These are phyloP conservation scores for Huntiella decipiens DNA, from an alignment of 2,329 filamentous ascomycete species.

Conservation along the genomic window DNA sequence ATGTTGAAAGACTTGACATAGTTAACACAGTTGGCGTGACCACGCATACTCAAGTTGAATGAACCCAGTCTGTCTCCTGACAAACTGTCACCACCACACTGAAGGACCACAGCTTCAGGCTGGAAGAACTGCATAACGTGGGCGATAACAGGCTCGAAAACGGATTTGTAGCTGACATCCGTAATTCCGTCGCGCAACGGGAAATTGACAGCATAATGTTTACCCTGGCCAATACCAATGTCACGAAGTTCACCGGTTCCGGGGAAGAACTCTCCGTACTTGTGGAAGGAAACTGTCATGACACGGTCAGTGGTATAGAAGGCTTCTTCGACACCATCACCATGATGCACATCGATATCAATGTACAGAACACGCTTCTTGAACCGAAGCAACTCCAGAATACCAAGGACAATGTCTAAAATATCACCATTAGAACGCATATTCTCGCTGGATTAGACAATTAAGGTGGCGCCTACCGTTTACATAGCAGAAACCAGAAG, in stretches of 20 bases:
- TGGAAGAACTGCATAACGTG: constrained; percentile 75
- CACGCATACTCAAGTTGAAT: constrained; percentile 94
- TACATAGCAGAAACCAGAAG: constrained; percentile 94
- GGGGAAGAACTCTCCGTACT: constrained; percentile 92
- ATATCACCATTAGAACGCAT: constrained; percentile 1
- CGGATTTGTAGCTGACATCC: constrained; percentile 70
- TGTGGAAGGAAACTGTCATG: constrained; percentile 87
- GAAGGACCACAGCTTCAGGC: constrained; percentile 80
- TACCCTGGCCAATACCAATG: constrained; percentile 71
- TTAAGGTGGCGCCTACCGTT: constrained; percentile 43
- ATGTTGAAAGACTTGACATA: constrained; percentile 74
- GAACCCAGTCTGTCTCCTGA: constrained; percentile 87
- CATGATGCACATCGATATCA: constrained; percentile 88
- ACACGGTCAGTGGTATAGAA: constrained; percentile 87
- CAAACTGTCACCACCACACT: constrained; percentile 88
- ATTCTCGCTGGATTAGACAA: neutral
- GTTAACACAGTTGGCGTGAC: constrained; percentile 83
- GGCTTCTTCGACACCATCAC: constrained; percentile 81
- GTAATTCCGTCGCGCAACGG: constrained; percentile 84
- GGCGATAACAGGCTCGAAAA: constrained; percentile 80
- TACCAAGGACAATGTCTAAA: constrained; percentile 82
- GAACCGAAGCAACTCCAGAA: constrained; percentile 75
- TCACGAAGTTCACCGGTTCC: constrained; percentile 76
- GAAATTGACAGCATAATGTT: constrained; percentile 81
- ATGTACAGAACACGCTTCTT: constrained; percentile 95